Evolutionary conservation across 2,329 filamentous ascomycete species (phyloP), one percentile per base, ranked within the genome.

Genomic region (Curvularia eragrostidis): DNA sequence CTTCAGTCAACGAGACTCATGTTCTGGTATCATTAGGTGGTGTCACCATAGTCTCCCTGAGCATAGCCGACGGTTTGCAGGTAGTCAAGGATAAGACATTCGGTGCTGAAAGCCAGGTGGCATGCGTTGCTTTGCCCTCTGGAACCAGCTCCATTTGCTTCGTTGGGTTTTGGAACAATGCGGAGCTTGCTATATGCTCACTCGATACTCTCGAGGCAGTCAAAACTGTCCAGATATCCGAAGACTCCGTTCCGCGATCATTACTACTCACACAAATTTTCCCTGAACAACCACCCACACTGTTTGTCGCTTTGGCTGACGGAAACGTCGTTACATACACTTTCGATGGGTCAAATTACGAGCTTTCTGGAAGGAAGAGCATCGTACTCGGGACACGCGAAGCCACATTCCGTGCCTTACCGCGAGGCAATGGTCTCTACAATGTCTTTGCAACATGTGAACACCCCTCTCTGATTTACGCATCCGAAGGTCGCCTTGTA

Each of bases 381-480:
- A 89, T 96, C 23, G 87, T 94, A 1, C 81, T 99, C 12, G 94
- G 95, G 23, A 94, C 91, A 13, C 89, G 93, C 59, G 90, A 96
- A 65, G 91, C 94, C 1, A 87, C 86, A 13, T 88, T 99, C 67
- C 90, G 94, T 57, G 82, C 90, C 21, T 79, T 99, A 2, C 91
- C 93, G 0, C 85, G 89, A 49, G 81, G 82, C 0, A 81, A 88
- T 51, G 82, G 76, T 0, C 79, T 91, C 0, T 90, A 84, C 72
- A 96, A 91, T 67, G 88, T 99, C 0, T 96, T 99, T 73, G 92
- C 93, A 0, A 96, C 92, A 0, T 97, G 93, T 56, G 95, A 99
- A 69, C 92, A 97, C 71, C 91, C 95, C 0, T 97, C 91, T 62
- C 79, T 99, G 53, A 97, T 99, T 48, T 97, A 99, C 72, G 91